Evolutionary conservation across 2,329 filamentous ascomycete species (phyloP).

Genomic region (Daldinia sp.): DNA sequence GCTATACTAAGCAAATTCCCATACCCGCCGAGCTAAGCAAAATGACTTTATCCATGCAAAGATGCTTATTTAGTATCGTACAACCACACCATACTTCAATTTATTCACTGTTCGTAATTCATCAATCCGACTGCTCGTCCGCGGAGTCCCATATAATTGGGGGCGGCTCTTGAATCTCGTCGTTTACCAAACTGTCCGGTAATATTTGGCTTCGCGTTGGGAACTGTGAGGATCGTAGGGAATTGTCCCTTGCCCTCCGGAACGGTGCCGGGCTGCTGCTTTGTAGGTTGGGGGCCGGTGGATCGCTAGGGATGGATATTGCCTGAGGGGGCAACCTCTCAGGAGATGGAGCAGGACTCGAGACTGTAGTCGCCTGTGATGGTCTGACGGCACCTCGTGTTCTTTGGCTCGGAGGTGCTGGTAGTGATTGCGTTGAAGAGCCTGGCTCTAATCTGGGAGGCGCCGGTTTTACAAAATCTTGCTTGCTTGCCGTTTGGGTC

Average conservation of each 20-base stretch:
- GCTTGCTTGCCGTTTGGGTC: constrained; percentile 1
- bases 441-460: constrained; percentile 35
- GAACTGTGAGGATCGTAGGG: constrained; percentile 60
- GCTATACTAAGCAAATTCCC: not conserved
- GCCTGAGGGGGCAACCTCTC: constrained; percentile 46
- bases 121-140: constrained; percentile 53
- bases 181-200: constrained; percentile 60
- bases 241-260: constrained; percentile 39
- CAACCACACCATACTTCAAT: not conserved
- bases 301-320: constrained; percentile 38
- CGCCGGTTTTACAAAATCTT: constrained; percentile 41
- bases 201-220: constrained; percentile 66
- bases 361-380: constrained; percentile 61
- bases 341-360: constrained; percentile 51
- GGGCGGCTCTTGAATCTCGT: constrained; percentile 55
- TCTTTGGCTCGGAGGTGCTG: constrained; percentile 38
- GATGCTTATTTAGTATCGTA: constrained; percentile 4
- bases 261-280: constrained; percentile 41
- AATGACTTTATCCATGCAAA: not conserved
- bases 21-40: not conserved
- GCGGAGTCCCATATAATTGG: constrained; percentile 59
- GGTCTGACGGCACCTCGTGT: constrained; percentile 48
- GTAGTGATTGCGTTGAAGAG: constrained; percentile 34
- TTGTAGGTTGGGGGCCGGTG: constrained; percentile 14
- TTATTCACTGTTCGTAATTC: not conserved